Evolutionary conservation across 2,329 filamentous ascomycete genomes (phyloP), one percentile per base, ranked within the genome.

Genomic region (Clarireedia hainanense): DNA sequence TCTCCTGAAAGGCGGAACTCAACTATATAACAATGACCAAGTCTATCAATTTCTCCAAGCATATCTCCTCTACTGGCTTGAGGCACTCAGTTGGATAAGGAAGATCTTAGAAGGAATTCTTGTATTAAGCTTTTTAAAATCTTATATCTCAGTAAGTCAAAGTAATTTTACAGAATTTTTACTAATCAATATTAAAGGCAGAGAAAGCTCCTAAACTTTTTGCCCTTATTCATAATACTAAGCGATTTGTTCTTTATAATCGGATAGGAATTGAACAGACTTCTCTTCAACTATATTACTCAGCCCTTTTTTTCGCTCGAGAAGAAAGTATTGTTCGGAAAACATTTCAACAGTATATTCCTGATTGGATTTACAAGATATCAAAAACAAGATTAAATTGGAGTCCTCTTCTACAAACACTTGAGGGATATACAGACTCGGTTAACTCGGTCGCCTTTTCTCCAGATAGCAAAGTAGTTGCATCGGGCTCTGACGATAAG

Each of bases 31-130:
- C 58, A 64, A 70, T 59, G 63, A 66, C 47, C 23, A 60, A 30
- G 64, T 69, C 5, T 58, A 73, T 51, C 0, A 51, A 0, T 76
- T 76, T 58, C 61, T 76, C 4, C 57, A 63, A 15, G 10, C 57
- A 15, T 69, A 75, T 59, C 64, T 75, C 50, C 71, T 76, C 45
- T 2, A 20, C 2, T 20, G 20, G 20, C 20, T 20, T 20, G 20
- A 20, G 20, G 20, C 20, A 0, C 20, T 70, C 12, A 64, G 66
- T 30, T 20, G 66, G 10, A 39, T 65, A 15, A 53, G 55, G 52
- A 52, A 55, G 15, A 36, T 62, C 24, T 47, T 60, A 26, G 34
- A 58, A 5, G 59, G 60, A 12, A 50, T 64, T 34, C 4, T 23
- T 12, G 50, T 55, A 6, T 62, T 68, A 47, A 39, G 14, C 23